Evolutionary conservation across 2,329 filamentous ascomycete species (phyloP), one percentile per base, ranked within the genome.

Genomic region (Rasamsonia emersonii): DNA sequence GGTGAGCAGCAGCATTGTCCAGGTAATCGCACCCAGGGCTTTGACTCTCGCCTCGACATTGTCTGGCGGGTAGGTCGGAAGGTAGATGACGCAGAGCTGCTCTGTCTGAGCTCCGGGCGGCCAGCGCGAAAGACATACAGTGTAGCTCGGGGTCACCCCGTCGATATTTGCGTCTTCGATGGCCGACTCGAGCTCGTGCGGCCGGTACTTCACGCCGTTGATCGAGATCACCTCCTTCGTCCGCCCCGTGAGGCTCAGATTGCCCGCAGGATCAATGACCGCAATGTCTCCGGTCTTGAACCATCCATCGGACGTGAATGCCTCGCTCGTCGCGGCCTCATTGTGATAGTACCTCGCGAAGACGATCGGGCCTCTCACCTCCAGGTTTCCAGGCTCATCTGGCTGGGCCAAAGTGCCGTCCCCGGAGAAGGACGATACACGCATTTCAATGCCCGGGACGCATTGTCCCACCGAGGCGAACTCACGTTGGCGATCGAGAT

Each of bases 281-380:
- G 36, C 51, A 10, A 75, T 64, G 40, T 76, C 73, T 0, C 73
- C 72, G 0, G 72, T 74, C 26, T 68, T 66, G 46, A 71, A 74
- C 50, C 63, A 75, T 0, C 71, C 68, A 0, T 71, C 68, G 0
- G 39, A 35, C 37, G 74, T 68, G 43, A 67, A 73, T 3, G 65
- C 59, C 8, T 59, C 42, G 0, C 52, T 46, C 29, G 71, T 75
- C 1, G 70, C 70, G 19, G 58, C 50, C 1, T 57, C 39, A 27
- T 73, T 69, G 27, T 69, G 61, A 41, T 65, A 67, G 45, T 76
- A 76, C 0, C 70, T 69, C 3, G 56, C 61, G 4, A 70, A 67
- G 1, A 75, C 56, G 2, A 62, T 67, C 0, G 70, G 70, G 0
- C 72, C 70, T 3, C 18, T 15, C 5, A 55, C 19, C 28, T 55